A percentile compares a stretch with the other conserved stretches of the same genome.
These are phyloP conservation scores for Saccharomyces mikatae DNA, from an alignment of 805 yeast genomes.

Conservation along the genomic window DNA sequence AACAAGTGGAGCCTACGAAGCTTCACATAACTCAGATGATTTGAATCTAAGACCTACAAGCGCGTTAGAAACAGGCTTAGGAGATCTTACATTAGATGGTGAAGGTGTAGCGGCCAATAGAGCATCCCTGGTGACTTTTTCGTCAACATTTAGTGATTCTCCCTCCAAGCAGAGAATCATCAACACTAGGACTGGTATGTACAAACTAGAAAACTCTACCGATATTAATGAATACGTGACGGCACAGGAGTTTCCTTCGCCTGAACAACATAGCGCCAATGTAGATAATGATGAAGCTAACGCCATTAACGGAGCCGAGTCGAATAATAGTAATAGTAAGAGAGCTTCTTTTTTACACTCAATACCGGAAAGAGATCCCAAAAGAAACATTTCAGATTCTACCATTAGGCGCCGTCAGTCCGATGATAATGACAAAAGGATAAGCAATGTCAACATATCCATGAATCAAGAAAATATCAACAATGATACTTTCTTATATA, in stretches of 20 bases:
- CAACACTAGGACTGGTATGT: slow-evolving; percentile 20
- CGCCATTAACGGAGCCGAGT: not conserved
- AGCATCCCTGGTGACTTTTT: slow-evolving; percentile 16
- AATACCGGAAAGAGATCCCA: slow-evolving; percentile 1
- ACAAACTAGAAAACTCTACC: slow-evolving; percentile 22
- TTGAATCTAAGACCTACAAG: slow-evolving; percentile 16
- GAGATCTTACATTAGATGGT: slow-evolving; percentile 9
- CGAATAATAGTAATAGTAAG: not conserved
- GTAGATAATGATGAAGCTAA: not conserved
- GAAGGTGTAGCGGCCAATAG: slow-evolving; percentile 5
- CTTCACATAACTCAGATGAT: slow-evolving; percentile 2
- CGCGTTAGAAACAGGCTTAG: slow-evolving; percentile 15
- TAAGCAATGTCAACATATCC: not conserved
- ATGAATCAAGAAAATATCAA: not conserved
- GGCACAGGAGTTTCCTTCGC: slow-evolving; percentile 21
- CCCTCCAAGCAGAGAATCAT: slow-evolving; percentile 15
- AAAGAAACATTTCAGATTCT: not conserved
- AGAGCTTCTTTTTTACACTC: not conserved
- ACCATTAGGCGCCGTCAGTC: not conserved
- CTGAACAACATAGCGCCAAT: not conserved
- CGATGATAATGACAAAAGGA: not conserved
- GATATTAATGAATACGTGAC: slow-evolving; percentile 23
- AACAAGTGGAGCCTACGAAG: not conserved
- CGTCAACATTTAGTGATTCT: slow-evolving; percentile 23
- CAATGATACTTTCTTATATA: not conserved